Conservation (phyloP, 2,329 filamentous ascomycete genomes). For the Aspergillus transmontanensis region DNA sequence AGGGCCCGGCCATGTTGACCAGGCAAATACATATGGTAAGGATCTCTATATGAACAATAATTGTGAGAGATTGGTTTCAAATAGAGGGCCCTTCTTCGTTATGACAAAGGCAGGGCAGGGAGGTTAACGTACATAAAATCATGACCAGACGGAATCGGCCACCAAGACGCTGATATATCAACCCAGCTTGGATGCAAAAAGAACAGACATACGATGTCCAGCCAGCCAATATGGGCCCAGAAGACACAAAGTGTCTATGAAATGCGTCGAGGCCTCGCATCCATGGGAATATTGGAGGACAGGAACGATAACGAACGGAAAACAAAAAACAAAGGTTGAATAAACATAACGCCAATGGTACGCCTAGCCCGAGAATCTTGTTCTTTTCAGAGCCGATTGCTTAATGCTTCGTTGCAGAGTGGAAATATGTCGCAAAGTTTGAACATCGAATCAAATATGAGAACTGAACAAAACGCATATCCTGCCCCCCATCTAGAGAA, state of each 20-base stretch:
- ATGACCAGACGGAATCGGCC: conserved; percentile 38
- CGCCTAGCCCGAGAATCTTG: conserved; percentile 33
- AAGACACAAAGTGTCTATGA: conserved; percentile 39
- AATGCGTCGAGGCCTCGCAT: conserved; percentile 37
- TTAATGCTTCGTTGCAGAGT: conserved; percentile 37
- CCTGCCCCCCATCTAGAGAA: conserved; percentile 27
- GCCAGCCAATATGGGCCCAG: conserved; percentile 31
- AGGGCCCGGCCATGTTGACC: conserved; percentile 24
- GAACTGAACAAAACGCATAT: conserved; percentile 25
- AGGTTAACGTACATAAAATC: conserved; percentile 55
- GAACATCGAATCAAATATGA: conserved; percentile 27
- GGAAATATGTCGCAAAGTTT: conserved; percentile 26
- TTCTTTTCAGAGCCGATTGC: conserved; percentile 36
- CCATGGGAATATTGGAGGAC: conserved; percentile 10
- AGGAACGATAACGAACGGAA: conserved; percentile 16
- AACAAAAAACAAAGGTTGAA: conserved; percentile 21
- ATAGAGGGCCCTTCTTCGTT: conserved; percentile 44
- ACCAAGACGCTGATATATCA: conserved; percentile 39
- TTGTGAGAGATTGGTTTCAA: conserved; percentile 51
- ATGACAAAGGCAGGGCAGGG: conserved; percentile 46
- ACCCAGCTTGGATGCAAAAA: conserved; percentile 43
- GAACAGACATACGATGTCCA: conserved; percentile 33
- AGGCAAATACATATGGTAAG: conserved; percentile 32
- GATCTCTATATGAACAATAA: conserved; percentile 45
- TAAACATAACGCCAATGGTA: conserved; percentile 40